These are phyloP conservation scores for Beauveria medogensis DNA, from an alignment of 2,329 filamentous ascomycete species.

Conservation along the genomic window DNA sequence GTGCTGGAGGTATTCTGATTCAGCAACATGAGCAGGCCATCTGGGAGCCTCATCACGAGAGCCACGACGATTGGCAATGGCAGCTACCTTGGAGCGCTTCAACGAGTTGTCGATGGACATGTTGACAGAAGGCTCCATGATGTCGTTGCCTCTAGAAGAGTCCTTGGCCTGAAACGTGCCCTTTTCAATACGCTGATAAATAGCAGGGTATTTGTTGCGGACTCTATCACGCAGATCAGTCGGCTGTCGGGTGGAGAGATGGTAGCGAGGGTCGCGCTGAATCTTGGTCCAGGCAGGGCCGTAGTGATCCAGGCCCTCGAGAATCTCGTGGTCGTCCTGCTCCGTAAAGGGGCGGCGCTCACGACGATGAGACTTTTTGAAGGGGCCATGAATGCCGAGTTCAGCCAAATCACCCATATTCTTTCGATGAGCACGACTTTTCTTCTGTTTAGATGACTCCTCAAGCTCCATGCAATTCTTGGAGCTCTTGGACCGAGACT, in stretches of 20 bases:
- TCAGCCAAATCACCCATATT: slow-evolving; percentile 47
- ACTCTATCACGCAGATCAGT: slow-evolving; percentile 57
- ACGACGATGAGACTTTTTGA: slow-evolving; percentile 53
- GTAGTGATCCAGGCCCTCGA: slow-evolving; percentile 50
- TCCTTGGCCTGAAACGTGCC: slow-evolving; percentile 40
- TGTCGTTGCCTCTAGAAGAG: slow-evolving; percentile 29
- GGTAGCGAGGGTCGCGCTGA: slow-evolving; percentile 49
- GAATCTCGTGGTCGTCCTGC: slow-evolving; percentile 54
- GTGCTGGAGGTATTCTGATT: slow-evolving; percentile 21
- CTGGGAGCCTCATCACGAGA: slow-evolving; percentile 41
- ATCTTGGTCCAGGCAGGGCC: slow-evolving; percentile 60
- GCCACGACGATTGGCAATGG: slow-evolving; percentile 30
- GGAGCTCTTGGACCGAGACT: slow-evolving; percentile 20
- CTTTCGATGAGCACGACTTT: slow-evolving; percentile 46
- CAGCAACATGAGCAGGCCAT: slow-evolving; percentile 31
- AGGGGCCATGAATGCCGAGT: slow-evolving; percentile 54
- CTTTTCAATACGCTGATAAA: slow-evolving; percentile 50
- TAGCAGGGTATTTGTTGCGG: slow-evolving; percentile 54
- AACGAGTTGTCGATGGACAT: slow-evolving; percentile 41
- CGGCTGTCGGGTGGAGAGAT: slow-evolving; percentile 50
- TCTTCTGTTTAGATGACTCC: slow-evolving; percentile 37
- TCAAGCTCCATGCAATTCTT: slow-evolving; percentile 23
- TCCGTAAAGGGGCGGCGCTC: slow-evolving; percentile 54
- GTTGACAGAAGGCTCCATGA: slow-evolving; percentile 44
- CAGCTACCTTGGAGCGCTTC: slow-evolving; percentile 28